Conservation (phyloP, 2,329 filamentous ascomycete species). For the Trichoderma cornu-damae region DNA sequence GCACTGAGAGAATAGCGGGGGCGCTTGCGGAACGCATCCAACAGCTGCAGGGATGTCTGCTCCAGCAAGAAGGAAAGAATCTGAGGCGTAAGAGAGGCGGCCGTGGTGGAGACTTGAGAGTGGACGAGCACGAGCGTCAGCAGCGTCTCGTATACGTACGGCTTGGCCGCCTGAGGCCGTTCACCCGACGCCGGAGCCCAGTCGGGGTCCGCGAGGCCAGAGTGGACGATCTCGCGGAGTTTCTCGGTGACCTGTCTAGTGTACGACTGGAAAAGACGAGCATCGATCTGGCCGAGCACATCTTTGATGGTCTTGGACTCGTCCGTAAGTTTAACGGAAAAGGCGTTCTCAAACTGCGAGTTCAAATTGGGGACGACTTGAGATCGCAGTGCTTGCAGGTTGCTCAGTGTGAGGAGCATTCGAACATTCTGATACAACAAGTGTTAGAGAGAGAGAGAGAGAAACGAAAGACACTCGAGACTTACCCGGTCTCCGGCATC, state of each 20-base stretch:
- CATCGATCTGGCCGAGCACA: constrained; percentile 84
- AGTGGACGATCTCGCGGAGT: constrained; percentile 64
- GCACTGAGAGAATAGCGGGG: constrained; percentile 68
- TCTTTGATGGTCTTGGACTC: constrained; percentile 90
- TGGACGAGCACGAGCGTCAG: constrained; percentile 85
- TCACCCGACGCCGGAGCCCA: constrained; percentile 60
- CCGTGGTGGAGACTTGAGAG: constrained; percentile 78
- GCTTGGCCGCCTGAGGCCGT: constrained; percentile 68
- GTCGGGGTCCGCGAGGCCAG: constrained; percentile 63
- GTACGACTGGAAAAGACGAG: constrained; percentile 86
- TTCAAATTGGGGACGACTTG: constrained; percentile 85
- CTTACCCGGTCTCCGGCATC: constrained; percentile 54
- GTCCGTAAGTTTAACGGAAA: constrained; percentile 89
- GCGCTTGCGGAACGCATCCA: constrained; percentile 69
- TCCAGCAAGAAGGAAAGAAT: constrained; percentile 86
- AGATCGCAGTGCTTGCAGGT: constrained; percentile 75
- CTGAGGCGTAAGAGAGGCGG: constrained; percentile 68
- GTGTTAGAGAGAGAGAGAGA: constrained; percentile 24
- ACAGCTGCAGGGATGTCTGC: constrained; percentile 71
- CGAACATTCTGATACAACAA: constrained; percentile 76
- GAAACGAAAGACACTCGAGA: constrained; percentile 11
- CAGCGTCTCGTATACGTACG: constrained; percentile 85
- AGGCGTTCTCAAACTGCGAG: constrained; percentile 85
- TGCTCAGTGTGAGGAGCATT: constrained; percentile 89
- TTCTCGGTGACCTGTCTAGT: constrained; percentile 68